phyloP scores from a whole-genome alignment of 106 monocot genomes.

The Platanthera guangdongensis region DNA sequence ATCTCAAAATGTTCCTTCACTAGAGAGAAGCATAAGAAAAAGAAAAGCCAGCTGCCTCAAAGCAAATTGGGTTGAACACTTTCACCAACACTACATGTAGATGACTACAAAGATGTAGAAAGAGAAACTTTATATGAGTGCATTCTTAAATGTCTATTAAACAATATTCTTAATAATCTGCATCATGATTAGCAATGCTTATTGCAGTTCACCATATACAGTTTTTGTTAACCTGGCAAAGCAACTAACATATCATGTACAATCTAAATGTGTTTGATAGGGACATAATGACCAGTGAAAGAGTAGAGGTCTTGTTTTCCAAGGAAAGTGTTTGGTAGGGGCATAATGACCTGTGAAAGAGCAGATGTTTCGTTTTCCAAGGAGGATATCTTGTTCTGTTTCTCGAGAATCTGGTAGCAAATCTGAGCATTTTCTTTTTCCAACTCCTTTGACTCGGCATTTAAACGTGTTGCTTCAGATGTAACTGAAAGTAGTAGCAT shows the following conservation, averaged over 20 bases:
- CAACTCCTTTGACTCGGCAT: not conserved
- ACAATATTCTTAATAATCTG: not conserved
- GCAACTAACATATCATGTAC: not conserved
- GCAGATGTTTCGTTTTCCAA: slow-evolving; percentile 1
- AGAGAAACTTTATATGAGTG: not conserved
- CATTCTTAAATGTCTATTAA: not conserved
- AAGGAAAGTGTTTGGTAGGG: not conserved
- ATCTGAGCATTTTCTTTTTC: slow-evolving; percentile 9
- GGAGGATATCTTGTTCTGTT: slow-evolving; percentile 5
- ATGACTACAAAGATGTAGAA: not conserved
- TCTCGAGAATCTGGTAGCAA: slow-evolving; percentile 5
- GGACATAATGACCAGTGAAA: slow-evolving; percentile 3
- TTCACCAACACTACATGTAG: not conserved
- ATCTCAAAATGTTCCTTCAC: too few relatives aligned
- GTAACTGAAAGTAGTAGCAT: slow-evolving; percentile 5
- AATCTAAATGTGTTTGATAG: not conserved
- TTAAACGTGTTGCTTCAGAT: slow-evolving; percentile 4
- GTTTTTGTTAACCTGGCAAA: not conserved
- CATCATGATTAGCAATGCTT: not conserved
- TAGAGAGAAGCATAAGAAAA: too few relatives aligned
- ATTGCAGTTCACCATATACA: not conserved
- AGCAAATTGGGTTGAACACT: not conserved
- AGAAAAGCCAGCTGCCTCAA: too few relatives aligned
- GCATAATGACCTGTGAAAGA: slow-evolving; percentile 6
- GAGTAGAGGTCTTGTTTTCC: not conserved